Conservation (phyloP, 345 rosid genomes). For the Aurinia saxatilis region DNA sequence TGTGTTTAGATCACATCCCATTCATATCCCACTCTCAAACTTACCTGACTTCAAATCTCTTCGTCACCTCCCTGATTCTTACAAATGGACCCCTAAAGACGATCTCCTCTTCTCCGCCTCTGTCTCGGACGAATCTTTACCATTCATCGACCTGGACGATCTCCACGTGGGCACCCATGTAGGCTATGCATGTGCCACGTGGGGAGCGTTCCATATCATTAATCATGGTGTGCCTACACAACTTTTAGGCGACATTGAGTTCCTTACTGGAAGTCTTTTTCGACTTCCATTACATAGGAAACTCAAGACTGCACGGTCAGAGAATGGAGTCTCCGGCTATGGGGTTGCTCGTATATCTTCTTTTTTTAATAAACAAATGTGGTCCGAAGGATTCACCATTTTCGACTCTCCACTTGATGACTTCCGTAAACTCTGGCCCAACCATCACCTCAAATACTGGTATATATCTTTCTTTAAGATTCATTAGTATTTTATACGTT, state of each 20-base stretch:
- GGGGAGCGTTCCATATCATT: conserved; percentile 74
- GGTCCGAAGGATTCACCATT: conserved; percentile 97
- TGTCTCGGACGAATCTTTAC: conserved; percentile 33
- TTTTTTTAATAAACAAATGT: conserved; percentile 79
- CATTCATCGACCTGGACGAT: conserved; percentile 60
- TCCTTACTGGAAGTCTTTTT: conserved; percentile 41
- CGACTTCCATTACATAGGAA: conserved; percentile 53
- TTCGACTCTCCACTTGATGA: conserved; percentile 68
- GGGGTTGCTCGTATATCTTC: conserved; percentile 73
- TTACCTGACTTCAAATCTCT: conserved; percentile 53
- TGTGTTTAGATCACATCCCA: conserved; percentile 47
- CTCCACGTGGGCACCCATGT: conserved; percentile 38
- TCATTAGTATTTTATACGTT: not conserved
- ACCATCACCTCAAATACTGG: conserved; percentile 54
- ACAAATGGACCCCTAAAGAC: conserved; percentile 51
- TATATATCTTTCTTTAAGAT: conserved; percentile 19
- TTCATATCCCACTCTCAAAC: conserved; percentile 39
- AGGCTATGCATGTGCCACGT: conserved; percentile 66
- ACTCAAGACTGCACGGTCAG: conserved; percentile 60
- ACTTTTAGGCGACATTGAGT: conserved; percentile 45
- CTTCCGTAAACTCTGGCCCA: conserved; percentile 82
- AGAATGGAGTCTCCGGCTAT: conserved; percentile 70
- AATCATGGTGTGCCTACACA: conserved; percentile 62
- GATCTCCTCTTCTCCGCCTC: conserved; percentile 33
- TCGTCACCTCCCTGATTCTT: conserved; percentile 66